A percentile compares a stretch with the other conserved stretches of the same genome.
phyloP scores from a whole-genome alignment of 495 filamentous ascomycete species.

The Hypomontagnella submonticulosa region DNA sequence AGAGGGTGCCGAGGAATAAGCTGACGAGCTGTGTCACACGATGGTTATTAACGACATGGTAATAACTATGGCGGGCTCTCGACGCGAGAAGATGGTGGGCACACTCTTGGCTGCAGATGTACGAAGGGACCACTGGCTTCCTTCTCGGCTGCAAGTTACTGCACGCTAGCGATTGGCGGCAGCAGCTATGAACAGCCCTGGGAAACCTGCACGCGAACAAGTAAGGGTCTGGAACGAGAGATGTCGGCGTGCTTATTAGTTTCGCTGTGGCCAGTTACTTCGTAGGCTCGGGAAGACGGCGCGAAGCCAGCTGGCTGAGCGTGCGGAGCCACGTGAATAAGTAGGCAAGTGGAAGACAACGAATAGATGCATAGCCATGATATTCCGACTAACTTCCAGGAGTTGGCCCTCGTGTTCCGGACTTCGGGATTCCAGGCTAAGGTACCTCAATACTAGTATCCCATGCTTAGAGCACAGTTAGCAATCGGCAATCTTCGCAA shows the following conservation, averaged over 20 bases:
- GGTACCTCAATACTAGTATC: background rate
- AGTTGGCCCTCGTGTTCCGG: slow-evolving; percentile 2
- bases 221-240: background rate
- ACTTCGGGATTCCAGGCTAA: slow-evolving; percentile 5
- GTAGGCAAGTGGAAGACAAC: background rate
- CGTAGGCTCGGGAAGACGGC: slow-evolving; percentile 13
- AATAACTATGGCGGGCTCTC: background rate
- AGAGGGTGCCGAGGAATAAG: slow-evolving; percentile 1
- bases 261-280: background rate
- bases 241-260: background rate
- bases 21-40: slow-evolving; percentile 35
- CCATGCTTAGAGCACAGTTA: slow-evolving; percentile 4
- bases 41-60: slow-evolving; percentile 1
- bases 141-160: slow-evolving; percentile 27
- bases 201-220: slow-evolving; percentile 16
- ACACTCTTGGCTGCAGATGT: slow-evolving; percentile 36
- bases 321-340: slow-evolving; percentile 34
- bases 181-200: slow-evolving; percentile 9
- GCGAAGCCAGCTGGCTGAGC: slow-evolving; percentile 28
- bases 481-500: background rate
- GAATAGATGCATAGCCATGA: slow-evolving; percentile 1
- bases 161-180: slow-evolving; percentile 17
- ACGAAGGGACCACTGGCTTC: slow-evolving; percentile 37
- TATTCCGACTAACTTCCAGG: background rate
- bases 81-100: slow-evolving; percentile 25